These are phyloP conservation scores for Quercus agrifolia DNA, from an alignment of 306 rosid species.

Conservation along the genomic window DNA sequence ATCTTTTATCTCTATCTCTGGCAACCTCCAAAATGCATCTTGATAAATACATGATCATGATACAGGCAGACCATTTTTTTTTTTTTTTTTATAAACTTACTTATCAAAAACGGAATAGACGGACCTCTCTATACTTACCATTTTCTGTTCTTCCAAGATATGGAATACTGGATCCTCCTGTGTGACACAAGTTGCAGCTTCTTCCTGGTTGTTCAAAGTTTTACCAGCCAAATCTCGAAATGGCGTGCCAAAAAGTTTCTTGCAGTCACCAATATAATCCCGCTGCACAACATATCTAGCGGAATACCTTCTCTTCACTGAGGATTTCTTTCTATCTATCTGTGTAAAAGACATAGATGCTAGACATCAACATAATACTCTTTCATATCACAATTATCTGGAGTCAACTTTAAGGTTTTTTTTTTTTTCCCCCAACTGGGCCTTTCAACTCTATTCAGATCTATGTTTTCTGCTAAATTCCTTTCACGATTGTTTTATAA, in stretches of 20 bases:
- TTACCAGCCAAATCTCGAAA: constrained; percentile 17
- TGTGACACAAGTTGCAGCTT: constrained; percentile 15
- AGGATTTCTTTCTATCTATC: constrained; percentile 33
- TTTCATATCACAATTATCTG: background rate
- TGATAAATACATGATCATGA: constrained; percentile 1
- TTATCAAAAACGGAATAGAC: background rate
- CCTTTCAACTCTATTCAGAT: constrained; percentile 12
- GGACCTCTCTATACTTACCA: constrained; percentile 23
- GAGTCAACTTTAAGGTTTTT: background rate
- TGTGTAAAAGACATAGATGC: constrained; percentile 22
- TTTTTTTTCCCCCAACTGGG: background rate
- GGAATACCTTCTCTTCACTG: constrained; percentile 41
- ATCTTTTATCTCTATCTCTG: background rate
- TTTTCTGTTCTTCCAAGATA: constrained; percentile 21
- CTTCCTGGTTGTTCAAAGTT: constrained; percentile 21
- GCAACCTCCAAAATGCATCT: background rate
- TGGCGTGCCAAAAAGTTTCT: constrained; percentile 46
- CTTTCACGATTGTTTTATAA: background rate
- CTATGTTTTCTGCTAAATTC: background rate
- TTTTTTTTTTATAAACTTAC: too few species aligned
- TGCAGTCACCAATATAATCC: constrained; percentile 42
- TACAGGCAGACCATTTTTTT: background rate
- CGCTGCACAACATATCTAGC: constrained; percentile 40
- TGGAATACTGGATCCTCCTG: constrained; percentile 30
- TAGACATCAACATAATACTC: background rate